Conservation (phyloP, 768 basidiomycete genomes). For the Suillus decipiens region DNA sequence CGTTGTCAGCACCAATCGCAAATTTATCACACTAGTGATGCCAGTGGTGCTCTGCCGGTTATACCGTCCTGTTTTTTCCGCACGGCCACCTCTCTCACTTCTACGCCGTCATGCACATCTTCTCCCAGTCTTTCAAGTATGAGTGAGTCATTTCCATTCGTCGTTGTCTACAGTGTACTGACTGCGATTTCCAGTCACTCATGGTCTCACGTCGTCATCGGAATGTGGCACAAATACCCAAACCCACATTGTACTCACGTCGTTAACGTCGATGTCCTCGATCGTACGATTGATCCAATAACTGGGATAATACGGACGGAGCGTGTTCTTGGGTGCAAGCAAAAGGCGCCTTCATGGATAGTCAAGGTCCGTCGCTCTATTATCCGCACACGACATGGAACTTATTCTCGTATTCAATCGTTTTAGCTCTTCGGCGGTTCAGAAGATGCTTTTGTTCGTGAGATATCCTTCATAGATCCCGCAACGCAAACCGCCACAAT, state of each 20-base stretch:
- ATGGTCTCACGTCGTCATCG: slow-evolving; percentile 89
- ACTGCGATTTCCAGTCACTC: slow-evolving; percentile 59
- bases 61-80: slow-evolving; percentile 19
- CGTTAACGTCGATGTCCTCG: slow-evolving; percentile 82
- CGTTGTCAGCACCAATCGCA: slow-evolving; percentile 31
- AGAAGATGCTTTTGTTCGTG: slow-evolving; percentile 92
- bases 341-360: slow-evolving; percentile 90
- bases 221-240: slow-evolving; percentile 96
- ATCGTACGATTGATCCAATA: slow-evolving; percentile 77
- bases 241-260: slow-evolving; percentile 92
- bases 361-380: slow-evolving; percentile 68
- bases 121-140: slow-evolving; percentile 81
- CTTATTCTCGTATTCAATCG: background rate
- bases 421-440: slow-evolving; percentile 85
- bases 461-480: slow-evolving; percentile 93
- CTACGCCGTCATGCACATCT: slow-evolving; percentile 70
- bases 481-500: slow-evolving; percentile 76
- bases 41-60: slow-evolving; percentile 13
- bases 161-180: slow-evolving; percentile 11
- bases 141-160: slow-evolving; percentile 55
- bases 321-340: slow-evolving; percentile 87
- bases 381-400: slow-evolving; percentile 12
- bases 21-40: slow-evolving; percentile 8
- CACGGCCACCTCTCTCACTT: slow-evolving; percentile 28
- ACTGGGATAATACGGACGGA: slow-evolving; percentile 93